These are phyloP conservation scores for Hondaea fermentalgiana DNA, from an alignment of 108 stramenopile genomes.

Conservation along the genomic window DNA sequence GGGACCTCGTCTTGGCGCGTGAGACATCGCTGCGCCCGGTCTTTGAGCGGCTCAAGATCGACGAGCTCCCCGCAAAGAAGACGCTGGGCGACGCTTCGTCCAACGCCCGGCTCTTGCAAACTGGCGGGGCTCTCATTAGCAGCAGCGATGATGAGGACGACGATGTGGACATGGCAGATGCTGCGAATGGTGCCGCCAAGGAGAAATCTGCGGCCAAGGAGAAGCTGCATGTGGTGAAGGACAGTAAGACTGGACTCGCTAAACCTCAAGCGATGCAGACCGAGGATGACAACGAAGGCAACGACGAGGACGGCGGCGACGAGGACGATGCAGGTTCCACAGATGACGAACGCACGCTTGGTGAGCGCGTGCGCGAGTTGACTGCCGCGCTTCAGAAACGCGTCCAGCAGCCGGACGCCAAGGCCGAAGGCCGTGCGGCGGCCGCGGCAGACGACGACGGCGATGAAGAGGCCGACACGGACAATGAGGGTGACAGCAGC, in stretches of 20 bases:
- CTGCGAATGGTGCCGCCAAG: not conserved
- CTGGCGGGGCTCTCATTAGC: not conserved
- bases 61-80: not conserved
- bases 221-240: not conserved
- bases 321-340: not conserved
- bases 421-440: not conserved
- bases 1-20: not conserved
- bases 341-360: not conserved
- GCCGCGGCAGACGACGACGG: not conserved
- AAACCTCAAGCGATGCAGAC: not conserved
- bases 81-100: not conserved
- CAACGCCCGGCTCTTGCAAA: not conserved
- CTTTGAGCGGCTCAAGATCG: not conserved
- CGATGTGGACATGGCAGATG: not conserved
- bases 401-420: not conserved
- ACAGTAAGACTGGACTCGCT: not conserved
- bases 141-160: not conserved
- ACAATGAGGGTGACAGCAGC: not conserved
- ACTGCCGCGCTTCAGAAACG: not conserved
- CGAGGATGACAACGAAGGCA: not conserved
- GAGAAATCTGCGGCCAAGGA: not conserved
- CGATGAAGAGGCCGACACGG: not conserved
- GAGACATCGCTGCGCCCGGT: not conserved
- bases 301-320: not conserved
- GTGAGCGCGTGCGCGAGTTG: not conserved